Percentiles rank a stretch among this genome's conserved stretches.
Conservation (phyloP, 2,329 filamentous ascomycete species). For the Hysterium pulicare region DNA sequence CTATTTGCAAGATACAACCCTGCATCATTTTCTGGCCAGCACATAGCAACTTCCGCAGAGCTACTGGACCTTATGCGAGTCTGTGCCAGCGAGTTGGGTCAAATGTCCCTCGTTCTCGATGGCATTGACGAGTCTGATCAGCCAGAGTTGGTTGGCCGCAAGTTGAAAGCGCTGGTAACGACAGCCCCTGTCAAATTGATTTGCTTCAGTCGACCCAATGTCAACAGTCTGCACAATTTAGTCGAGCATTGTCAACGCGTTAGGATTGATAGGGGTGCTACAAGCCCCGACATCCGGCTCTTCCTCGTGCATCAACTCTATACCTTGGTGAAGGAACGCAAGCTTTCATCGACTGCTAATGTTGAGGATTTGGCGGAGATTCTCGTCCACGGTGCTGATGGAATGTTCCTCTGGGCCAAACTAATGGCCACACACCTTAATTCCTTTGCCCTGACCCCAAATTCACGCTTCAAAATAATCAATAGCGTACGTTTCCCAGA, state of each 20-base stretch:
- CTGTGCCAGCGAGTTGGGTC: background rate
- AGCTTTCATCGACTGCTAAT: background rate
- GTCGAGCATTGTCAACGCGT: background rate
- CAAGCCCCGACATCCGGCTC: background rate
- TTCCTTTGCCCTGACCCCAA: constrained; percentile 1
- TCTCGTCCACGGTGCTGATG: background rate
- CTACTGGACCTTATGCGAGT: background rate
- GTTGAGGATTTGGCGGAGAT: background rate
- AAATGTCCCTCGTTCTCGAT: background rate
- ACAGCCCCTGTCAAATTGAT: too few species aligned
- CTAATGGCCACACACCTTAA: constrained; percentile 1
- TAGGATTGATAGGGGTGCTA: too few species aligned
- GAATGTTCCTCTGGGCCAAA: constrained; percentile 3
- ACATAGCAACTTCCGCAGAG: background rate
- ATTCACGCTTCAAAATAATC: too few species aligned
- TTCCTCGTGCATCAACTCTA: background rate
- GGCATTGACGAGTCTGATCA: background rate
- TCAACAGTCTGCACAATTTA: too few species aligned
- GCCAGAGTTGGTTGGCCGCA: too few species aligned
- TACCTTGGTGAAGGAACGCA: background rate
- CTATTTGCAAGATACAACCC: too few species aligned
- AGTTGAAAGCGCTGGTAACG: too few species aligned
- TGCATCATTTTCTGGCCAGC: too few species aligned
- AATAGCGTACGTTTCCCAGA: too few species aligned
- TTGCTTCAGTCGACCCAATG: too few species aligned